phyloP scores from a whole-genome alignment of 345 rosid genomes.

The Populus deltoides region DNA sequence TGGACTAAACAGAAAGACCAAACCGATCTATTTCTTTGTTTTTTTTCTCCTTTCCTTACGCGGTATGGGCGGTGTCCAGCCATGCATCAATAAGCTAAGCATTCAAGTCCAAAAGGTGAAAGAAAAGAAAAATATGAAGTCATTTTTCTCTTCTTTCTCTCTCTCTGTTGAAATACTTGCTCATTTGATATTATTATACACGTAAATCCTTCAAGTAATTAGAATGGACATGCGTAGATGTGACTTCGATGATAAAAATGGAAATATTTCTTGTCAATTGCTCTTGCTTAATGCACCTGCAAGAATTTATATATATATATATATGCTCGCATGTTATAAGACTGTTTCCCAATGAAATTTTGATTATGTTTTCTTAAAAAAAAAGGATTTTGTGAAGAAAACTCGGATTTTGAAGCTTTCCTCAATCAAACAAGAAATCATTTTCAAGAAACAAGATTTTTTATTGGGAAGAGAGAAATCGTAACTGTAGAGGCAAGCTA shows the following conservation, averaged over 20 bases:
- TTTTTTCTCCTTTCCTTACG: slow-evolving; percentile 6
- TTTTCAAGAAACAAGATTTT: too few relatives aligned
- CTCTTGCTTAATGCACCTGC: slow-evolving; percentile 25
- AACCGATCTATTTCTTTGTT: background rate
- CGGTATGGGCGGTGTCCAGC: slow-evolving; percentile 26
- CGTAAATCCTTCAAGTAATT: background rate
- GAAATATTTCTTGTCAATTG: slow-evolving; percentile 26
- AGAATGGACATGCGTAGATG: slow-evolving; percentile 26
- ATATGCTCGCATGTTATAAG: background rate
- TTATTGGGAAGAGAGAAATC: too few relatives aligned
- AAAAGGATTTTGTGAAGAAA: slow-evolving; percentile 7
- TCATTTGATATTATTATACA: too few relatives aligned
- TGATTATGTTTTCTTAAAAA: background rate
- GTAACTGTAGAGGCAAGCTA: too few relatives aligned
- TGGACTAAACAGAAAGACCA: slow-evolving; percentile 19
- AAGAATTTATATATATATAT: background rate
- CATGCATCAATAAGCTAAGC: slow-evolving; percentile 17
- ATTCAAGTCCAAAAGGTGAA: slow-evolving; percentile 18
- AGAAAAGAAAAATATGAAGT: background rate
- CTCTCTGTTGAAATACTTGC: background rate
- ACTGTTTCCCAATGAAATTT: background rate
- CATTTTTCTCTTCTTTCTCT: background rate
- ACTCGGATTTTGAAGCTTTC: slow-evolving; percentile 27
- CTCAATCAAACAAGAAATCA: slow-evolving; percentile 1
- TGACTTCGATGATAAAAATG: slow-evolving; percentile 26